Base-by-base conservation (phyloP, 306 rosid genomes). In the Cicer chorassanicum region DNA sequence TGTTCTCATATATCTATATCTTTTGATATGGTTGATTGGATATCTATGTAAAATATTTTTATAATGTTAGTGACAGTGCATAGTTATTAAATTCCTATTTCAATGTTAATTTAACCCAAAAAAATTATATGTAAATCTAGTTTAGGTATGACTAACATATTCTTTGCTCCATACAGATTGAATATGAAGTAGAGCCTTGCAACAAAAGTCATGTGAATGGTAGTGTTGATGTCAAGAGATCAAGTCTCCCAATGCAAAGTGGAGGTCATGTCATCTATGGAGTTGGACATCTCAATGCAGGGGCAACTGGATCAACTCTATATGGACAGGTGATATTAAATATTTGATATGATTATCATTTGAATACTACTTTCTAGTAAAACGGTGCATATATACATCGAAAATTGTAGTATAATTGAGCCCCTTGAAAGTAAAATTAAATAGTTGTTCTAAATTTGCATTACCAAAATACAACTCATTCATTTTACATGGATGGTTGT, bases 261-360 rank as follows among this genome's bases (percentile, higher is more conserved):
- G 90, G 85, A 36, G 96, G 96, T 42, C 88, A 83, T 78, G 53
- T 92, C 6, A 38, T 92, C 59, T 90, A 92, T 60, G 94, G 89
- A 65, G 89, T 78, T 50, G 94, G 86, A 49, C 98, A 92, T 81
- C 93, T 83, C 44, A 94, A 92, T 69, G 56, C 77, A 0, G 92
- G 94, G n/a, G 96, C 82, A 43, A 21, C 13, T n/a, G 92, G 82
- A 48, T 67, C 92, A 63, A 75, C 90, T 59, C 78, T 92, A 40
- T 90, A 84, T 14, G 81, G 91, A 87, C 83, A 86, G 91, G 94
- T 90, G 19, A 73, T 29, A 14, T 50, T 68, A 8, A 59, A 63
- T 45, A 39, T 34, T 45, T 60, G 18, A 2, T 2, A 8, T 56
- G 7, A 34, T 44, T 40, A 24, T 16, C 18, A 13, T 15, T 24